Base-by-base conservation (phyloP, 441 rosid genomes). In the Dalechampia spathulata region DNA sequence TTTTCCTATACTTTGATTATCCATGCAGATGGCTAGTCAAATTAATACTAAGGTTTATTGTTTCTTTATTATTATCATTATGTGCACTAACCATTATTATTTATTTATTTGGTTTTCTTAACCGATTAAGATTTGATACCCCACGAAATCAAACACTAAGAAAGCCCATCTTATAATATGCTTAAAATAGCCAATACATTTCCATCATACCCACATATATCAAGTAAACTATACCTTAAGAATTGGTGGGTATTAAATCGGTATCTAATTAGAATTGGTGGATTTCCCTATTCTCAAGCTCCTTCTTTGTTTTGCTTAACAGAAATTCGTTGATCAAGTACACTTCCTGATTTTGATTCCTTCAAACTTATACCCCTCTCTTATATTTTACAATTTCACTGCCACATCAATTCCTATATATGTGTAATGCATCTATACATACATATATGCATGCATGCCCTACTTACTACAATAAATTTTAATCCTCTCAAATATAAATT, bases 21-120 rank as follows among this genome's bases (percentile, higher is more conserved):
- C 64, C 74, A 78, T 69, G 72, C 72, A 66, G 80, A 74, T 75
- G 78, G 78, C 62, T 44, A 76, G 78, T 70, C 81, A 76, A 72
- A 69, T 38, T 38, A 38, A 39, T 68, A 59, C 63, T 50, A 70
- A 62, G 44, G 56, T 68, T 52, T 64, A n/a, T n/a, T n/a, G n/a
- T n/a, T n/a, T n/a, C n/a, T n/a, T n/a, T n/a, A n/a, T n/a, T n/a
- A n/a, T n/a, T n/a, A n/a, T n/a, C n/a, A 61, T 58, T 60, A 48
- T 37, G 34, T 46, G 21, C 19, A 42, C 27, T 53, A 54, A 57
- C 48, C 40, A 42, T 25, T 47, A 22, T 25, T 30, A 21, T 22
- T 71, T 71, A 10, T 55, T 15, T 54, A 23, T 43, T 50, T 62
- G 32, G 22, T 39, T 64, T 68, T 67, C 79, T 71, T 75, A 72